Base-by-base conservation (phyloP, 345 rosid species). In the Psidium friedrichsthalianum region DNA sequence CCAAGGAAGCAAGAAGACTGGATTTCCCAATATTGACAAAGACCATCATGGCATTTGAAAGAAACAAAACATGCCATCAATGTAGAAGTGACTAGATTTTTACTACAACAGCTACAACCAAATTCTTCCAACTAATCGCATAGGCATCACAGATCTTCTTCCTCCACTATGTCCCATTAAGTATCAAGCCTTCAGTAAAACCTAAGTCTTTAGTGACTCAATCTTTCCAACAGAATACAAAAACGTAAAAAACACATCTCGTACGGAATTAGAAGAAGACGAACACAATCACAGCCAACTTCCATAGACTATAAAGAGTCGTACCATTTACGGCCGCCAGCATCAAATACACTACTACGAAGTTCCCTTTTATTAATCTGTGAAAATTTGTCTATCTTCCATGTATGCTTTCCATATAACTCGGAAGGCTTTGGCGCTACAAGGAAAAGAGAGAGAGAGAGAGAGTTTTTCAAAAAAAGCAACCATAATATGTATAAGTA, bases 241-340 rank as follows among this genome's bases (percentile, higher is more conserved):
- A 69, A 51, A 51, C 52, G 47, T 44, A 44, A 47, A 47, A 47
- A 64, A 29, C 22, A 11, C 80, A 69, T 36, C 47, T 36, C 4
- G 47, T 69, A 40, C 47, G 36, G 80, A 40, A 69, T 36, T 69
- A 69, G 47, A 8, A 69, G 47, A 36, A 69, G 47, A 20, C 20
- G 25, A 69, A 69, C 13, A 4, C 80, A 18, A 69, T 69, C 80
- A 69, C 24, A 69, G 80, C 80, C 80, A 69, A 36, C 47, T 69
- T 69, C 16, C 69, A 84, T 84, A 42, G 51, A 86, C 83, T 82
- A 57, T 42, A 69, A 88, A 89, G 44, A 57, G 56, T 12, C 94
- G 59, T 94, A 97, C 98, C 98, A 95, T 91, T 95, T 93, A 93
- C 93, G 94, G 89, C 98, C 96, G 44, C 98, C 99, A 87, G 93